These are phyloP conservation scores for Fusarium sp. DNA, from an alignment of 2,329 filamentous ascomycete genomes.

Conservation along the genomic window DNA sequence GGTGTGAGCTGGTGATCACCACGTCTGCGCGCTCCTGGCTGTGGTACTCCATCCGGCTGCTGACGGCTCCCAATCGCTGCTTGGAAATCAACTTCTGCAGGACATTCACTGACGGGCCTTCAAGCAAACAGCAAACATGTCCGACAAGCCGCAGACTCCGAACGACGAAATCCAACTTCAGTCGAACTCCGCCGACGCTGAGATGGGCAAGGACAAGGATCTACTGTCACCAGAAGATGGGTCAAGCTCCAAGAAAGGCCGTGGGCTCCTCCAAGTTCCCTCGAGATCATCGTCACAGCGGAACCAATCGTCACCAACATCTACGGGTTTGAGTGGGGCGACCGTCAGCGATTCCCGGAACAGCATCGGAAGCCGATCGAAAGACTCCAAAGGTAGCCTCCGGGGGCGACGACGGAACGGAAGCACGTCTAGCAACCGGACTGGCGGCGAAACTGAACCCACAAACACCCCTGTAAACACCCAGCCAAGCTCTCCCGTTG, in stretches of 20 bases:
- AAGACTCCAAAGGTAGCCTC: constrained; percentile 74
- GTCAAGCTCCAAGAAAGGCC: constrained; percentile 60
- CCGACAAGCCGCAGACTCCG: constrained; percentile 46
- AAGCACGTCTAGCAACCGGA: constrained; percentile 75
- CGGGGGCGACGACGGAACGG: constrained; percentile 73
- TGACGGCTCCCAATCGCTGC: constrained; percentile 14
- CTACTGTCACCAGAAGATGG: constrained; percentile 56
- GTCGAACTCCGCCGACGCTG: constrained; percentile 49
- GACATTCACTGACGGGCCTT: constrained; percentile 34
- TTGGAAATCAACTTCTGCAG: neutral
- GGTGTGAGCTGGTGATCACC: neutral
- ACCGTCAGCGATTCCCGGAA: constrained; percentile 70
- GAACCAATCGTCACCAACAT: constrained; percentile 69
- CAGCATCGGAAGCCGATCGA: constrained; percentile 73
- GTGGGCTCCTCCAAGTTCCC: constrained; percentile 67
- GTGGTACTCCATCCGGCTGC: neutral
- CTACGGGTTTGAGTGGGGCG: constrained; percentile 70
- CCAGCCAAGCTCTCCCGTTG: constrained; percentile 64
- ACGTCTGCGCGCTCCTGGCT: neutral
- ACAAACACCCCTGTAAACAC: constrained; percentile 62
- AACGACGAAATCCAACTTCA: constrained; percentile 51
- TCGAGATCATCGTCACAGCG: constrained; percentile 72
- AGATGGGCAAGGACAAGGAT: constrained; percentile 59
- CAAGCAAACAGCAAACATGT: constrained; percentile 48
- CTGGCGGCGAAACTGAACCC: constrained; percentile 65